A percentile compares a stretch with the other conserved stretches of the same genome.
Conservation (phyloP, 2,329 filamentous ascomycete species). For the Epichloe sp. region DNA sequence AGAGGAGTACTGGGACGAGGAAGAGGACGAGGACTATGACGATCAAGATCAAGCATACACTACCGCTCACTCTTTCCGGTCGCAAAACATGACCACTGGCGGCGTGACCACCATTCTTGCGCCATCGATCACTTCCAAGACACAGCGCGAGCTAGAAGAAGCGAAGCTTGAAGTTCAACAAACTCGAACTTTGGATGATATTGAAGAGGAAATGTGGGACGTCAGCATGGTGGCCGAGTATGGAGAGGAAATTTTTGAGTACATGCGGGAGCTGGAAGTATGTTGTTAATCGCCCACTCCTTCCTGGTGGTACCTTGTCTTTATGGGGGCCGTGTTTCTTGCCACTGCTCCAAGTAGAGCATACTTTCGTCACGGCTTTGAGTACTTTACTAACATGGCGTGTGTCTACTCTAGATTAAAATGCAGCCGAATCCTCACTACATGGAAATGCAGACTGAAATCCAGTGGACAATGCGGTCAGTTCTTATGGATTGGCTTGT, state of each 20-base stretch:
- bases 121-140: conserved; percentile 56
- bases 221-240: conserved; percentile 98
- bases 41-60: conserved; percentile 55
- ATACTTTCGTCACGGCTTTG: neutral
- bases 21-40: conserved; percentile 57
- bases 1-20: conserved; percentile 69
- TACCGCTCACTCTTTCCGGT: conserved; percentile 62
- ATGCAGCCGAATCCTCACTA: conserved; percentile 86
- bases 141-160: conserved; percentile 57
- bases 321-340: neutral
- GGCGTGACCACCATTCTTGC: conserved; percentile 49
- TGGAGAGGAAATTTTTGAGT: conserved; percentile 85
- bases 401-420: conserved; percentile 38
- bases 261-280: conserved; percentile 84
- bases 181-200: conserved; percentile 55
- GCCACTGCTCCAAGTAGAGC: too few species aligned
- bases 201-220: conserved; percentile 83
- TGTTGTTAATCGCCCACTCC: conserved; percentile 12
- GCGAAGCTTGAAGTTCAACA: conserved; percentile 56
- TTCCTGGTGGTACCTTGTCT: neutral
- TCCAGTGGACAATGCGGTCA: conserved; percentile 97
- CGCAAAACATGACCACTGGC: conserved; percentile 47
- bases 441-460: conserved; percentile 95
- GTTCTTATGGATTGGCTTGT: conserved; percentile 98
- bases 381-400: neutral